Percentiles rank a stretch among this genome's conserved stretches.
Conservation (phyloP, 2,329 filamentous ascomycete genomes). For the Cadophora sp. region DNA sequence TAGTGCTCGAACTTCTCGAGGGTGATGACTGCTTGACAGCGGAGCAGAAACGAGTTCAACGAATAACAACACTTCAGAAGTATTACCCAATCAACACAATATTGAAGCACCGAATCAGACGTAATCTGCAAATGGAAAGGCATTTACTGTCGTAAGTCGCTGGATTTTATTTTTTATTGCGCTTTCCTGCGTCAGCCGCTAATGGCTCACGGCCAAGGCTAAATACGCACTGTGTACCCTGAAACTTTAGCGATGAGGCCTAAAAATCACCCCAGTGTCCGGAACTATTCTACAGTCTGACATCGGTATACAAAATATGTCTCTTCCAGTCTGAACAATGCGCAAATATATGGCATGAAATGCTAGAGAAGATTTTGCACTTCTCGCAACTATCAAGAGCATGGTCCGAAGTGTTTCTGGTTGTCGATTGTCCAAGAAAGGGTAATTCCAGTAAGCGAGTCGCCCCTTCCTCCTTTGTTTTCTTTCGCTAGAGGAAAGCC, state of each 20-base stretch:
- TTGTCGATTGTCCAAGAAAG: no score
- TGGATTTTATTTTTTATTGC: no score
- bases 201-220: no score
- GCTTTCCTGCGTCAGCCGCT: no score
- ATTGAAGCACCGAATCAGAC: not conserved
- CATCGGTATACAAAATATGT: not conserved
- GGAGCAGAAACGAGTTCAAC: not conserved
- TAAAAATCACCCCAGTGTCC: not conserved
- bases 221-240: not conserved
- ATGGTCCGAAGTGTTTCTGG: not conserved
- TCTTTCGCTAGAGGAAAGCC: not conserved
- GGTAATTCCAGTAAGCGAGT: not conserved
- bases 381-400: not conserved
- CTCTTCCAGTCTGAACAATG: not conserved
- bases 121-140: no score
- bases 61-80: not conserved
- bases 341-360: no score
- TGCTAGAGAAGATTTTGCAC: not conserved
- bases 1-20: not conserved
- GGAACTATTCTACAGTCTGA: not conserved
- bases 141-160: no score
- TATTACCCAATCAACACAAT: not conserved
- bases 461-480: not conserved
- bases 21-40: constrained; percentile 1
- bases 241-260: not conserved